A percentile compares a stretch with the other conserved stretches of the same genome.
Conservation (phyloP, 805 yeast species). For the Kodamaea nitidulidarum region DNA sequence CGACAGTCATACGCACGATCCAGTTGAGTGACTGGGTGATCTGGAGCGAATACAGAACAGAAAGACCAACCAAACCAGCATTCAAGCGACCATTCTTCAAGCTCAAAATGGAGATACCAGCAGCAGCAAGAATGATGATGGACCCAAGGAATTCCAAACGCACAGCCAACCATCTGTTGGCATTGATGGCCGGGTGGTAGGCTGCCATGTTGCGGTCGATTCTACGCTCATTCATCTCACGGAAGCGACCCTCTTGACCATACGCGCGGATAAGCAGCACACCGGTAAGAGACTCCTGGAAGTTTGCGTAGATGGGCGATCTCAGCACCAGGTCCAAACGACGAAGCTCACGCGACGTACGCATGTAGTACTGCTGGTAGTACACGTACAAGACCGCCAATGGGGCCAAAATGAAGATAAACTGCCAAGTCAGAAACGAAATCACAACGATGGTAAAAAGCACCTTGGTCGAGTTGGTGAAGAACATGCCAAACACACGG, state of each 20-base stretch:
- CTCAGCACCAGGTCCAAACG: constrained; percentile 76
- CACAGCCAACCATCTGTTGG: constrained; percentile 97
- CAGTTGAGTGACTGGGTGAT: constrained; percentile 91
- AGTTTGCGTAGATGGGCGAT: constrained; percentile 79
- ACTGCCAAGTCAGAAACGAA: constrained; percentile 83
- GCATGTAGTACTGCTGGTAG: constrained; percentile 73
- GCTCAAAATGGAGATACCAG: constrained; percentile 73
- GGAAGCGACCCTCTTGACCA: constrained; percentile 60
- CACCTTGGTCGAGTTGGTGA: constrained; percentile 59
- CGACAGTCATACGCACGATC: constrained; percentile 99
- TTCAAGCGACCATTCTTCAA: constrained; percentile 65
- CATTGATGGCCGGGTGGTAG: constrained; percentile 84
- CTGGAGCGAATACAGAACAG: constrained; percentile 89
- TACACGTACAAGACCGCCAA: constrained; percentile 58
- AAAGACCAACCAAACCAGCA: constrained; percentile 91
- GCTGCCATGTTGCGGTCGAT: constrained; percentile 89
- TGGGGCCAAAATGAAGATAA: constrained; percentile 70
- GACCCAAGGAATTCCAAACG: constrained; percentile 91
- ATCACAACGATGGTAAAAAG: constrained; percentile 75
- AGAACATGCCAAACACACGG: constrained; percentile 66
- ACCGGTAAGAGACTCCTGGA: constrained; percentile 78
- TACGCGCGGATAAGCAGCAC: constrained; percentile 74
- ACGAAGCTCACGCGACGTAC: constrained; percentile 77
- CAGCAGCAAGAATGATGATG: constrained; percentile 77
- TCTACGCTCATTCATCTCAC: constrained; percentile 59